Conservation (phyloP, 2,329 filamentous ascomycete genomes). For the Talaromyces sp. region DNA sequence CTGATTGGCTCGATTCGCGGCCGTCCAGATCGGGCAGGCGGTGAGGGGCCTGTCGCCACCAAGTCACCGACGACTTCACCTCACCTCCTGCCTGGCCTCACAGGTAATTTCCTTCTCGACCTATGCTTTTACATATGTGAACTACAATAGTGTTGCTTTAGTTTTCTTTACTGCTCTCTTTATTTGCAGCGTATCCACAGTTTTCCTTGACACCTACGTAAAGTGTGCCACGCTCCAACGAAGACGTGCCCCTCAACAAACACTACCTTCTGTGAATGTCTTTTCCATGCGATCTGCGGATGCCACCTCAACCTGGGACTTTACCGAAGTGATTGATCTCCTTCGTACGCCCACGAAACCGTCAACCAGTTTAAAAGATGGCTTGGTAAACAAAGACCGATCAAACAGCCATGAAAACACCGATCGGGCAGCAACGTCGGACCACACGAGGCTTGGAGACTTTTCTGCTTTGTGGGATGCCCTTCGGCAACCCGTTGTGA, state of each 20-base stretch:
- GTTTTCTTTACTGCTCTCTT: background rate
- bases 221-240: background rate
- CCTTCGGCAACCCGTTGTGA: constrained; percentile 19
- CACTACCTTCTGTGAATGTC: background rate
- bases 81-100: background rate
- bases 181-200: background rate
- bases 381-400: constrained; percentile 11
- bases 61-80: background rate
- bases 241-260: background rate
- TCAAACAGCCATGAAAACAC: background rate
- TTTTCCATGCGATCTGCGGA: constrained; percentile 26
- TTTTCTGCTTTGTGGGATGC: constrained; percentile 39
- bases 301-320: constrained; percentile 37
- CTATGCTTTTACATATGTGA: background rate
- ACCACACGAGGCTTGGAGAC: constrained; percentile 32
- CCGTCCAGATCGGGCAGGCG: background rate
- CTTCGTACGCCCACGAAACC: constrained; percentile 28
- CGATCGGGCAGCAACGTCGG: background rate
- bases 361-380: background rate
- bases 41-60: background rate
- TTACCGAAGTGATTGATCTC: constrained; percentile 39
- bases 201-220: background rate
- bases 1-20: too few species aligned
- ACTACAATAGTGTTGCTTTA: background rate
- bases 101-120: background rate